A percentile compares a stretch with the other conserved stretches of the same genome.
Evolutionary conservation across 495 filamentous ascomycete genomes (phyloP).

Genomic region (Xylaria flabelliformis): DNA sequence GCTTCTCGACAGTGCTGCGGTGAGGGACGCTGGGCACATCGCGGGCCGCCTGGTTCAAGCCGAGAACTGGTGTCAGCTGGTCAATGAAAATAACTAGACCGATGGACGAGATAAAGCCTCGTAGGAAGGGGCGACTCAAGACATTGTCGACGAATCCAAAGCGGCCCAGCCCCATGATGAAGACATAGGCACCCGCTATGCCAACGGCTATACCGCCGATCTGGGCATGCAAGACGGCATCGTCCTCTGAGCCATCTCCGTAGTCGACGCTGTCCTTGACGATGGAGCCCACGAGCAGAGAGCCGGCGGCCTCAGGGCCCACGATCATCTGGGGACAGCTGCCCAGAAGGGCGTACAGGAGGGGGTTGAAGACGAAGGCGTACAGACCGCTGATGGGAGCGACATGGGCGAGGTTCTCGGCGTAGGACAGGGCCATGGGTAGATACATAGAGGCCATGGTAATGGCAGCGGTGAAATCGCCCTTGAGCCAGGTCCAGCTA

Average conservation of each 20-base stretch:
- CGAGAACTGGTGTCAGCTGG: constrained; percentile 89
- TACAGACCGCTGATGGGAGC: constrained; percentile 96
- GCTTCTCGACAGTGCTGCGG: constrained; percentile 83
- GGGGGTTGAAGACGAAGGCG: constrained; percentile 87
- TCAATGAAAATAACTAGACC: constrained; percentile 95
- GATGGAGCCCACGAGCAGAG: constrained; percentile 85
- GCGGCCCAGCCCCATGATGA: constrained; percentile 79
- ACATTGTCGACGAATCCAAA: constrained; percentile 97
- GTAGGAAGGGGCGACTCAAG: constrained; percentile 85
- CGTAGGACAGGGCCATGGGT: constrained; percentile 92
- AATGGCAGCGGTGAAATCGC: constrained; percentile 84
- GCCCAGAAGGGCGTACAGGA: constrained; percentile 88
- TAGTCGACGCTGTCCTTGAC: constrained; percentile 77
- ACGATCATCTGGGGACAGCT: constrained; percentile 93
- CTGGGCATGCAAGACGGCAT: constrained; percentile 72
- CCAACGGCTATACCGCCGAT: constrained; percentile 90
- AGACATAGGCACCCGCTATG: constrained; percentile 84
- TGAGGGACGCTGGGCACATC: constrained; percentile 67
- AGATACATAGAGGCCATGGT: constrained; percentile 98
- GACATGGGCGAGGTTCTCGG: constrained; percentile 92
- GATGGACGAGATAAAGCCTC: constrained; percentile 96
- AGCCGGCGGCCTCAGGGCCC: constrained; percentile 93
- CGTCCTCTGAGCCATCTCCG: constrained; percentile 72
- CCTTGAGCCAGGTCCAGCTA: constrained; percentile 76
- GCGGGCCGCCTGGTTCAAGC: constrained; percentile 68